These are phyloP conservation scores for Neoscytalidium dimidiatum DNA, from an alignment of 2,329 filamentous ascomycete species.

Conservation along the genomic window DNA sequence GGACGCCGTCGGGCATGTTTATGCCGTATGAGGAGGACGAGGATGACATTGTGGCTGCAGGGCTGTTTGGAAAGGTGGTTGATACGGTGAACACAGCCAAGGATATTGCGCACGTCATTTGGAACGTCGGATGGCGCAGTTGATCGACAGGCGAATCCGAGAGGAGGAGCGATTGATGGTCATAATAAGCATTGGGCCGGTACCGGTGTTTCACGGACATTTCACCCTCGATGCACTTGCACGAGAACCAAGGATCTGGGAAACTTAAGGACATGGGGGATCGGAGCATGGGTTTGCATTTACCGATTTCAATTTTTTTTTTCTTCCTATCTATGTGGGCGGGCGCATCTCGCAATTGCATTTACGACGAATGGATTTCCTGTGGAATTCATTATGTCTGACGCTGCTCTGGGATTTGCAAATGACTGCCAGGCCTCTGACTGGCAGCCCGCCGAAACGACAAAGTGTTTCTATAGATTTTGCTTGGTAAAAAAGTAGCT, in stretches of 20 bases:
- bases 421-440: neutral
- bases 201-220: constrained; percentile 20
- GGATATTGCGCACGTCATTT: constrained; percentile 67
- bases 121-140: constrained; percentile 66
- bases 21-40: constrained; percentile 84
- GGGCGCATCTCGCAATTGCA: neutral
- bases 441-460: neutral
- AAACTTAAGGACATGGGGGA: neutral
- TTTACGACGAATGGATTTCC: neutral
- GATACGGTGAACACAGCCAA: constrained; percentile 71
- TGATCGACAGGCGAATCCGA: constrained; percentile 32
- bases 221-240: constrained; percentile 16
- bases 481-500: constrained; percentile 7
- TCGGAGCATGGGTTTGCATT: constrained; percentile 13
- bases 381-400: neutral
- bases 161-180: neutral
- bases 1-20: constrained; percentile 86
- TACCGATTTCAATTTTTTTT: neutral
- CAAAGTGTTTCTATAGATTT: constrained; percentile 7
- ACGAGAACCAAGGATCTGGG: constrained; percentile 6
- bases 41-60: constrained; percentile 55
- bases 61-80: constrained; percentile 76
- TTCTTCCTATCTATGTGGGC: neutral
- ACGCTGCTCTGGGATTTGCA: neutral
- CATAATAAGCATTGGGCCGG: constrained; percentile 20